Percentiles rank a stretch among this genome's conserved stretches.
Conservation (phyloP, 768 basidiomycete genomes). For the Hemileccinum rubropunctum region DNA sequence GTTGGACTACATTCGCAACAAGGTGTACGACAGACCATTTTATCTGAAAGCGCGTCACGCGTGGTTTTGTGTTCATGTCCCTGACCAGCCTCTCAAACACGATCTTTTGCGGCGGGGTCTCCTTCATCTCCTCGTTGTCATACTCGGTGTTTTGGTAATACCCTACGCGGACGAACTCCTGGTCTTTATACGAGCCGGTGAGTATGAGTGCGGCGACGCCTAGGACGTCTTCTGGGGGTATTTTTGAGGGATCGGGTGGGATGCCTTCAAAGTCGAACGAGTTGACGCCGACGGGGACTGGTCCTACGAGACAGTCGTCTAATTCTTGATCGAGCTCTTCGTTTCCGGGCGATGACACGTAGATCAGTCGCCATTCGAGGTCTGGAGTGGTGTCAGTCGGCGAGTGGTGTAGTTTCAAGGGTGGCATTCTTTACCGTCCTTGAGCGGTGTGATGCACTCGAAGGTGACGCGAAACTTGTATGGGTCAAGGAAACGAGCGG, state of each 20-base stretch:
- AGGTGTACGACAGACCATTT: conserved; percentile 58
- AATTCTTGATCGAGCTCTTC: conserved; percentile 95
- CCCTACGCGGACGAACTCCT: conserved; percentile 98
- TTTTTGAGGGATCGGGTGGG: conserved; percentile 78
- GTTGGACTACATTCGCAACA: background rate
- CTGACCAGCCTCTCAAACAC: conserved; percentile 78
- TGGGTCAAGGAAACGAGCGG: conserved; percentile 84
- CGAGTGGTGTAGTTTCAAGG: background rate
- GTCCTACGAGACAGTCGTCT: conserved; percentile 96
- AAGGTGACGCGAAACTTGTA: conserved; percentile 96
- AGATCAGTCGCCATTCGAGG: conserved; percentile 97
- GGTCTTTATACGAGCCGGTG: conserved; percentile 93
- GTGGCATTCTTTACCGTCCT: conserved; percentile 61
- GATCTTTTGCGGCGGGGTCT: conserved; percentile 63
- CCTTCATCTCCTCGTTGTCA: conserved; percentile 90
- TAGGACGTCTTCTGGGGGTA: conserved; percentile 86
- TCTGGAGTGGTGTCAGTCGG: conserved; percentile 45
- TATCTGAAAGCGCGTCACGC: conserved; percentile 91
- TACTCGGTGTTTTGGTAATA: conserved; percentile 99
- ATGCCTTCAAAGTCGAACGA: conserved; percentile 94
- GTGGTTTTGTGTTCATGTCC: conserved; percentile 86
- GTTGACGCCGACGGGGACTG: conserved; percentile 95
- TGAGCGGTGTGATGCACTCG: conserved; percentile 89
- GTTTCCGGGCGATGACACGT: conserved; percentile 90
- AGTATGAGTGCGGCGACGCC: conserved; percentile 97